Evolutionary conservation across 164 flowering plant genomes (phyloP).

Genomic region (Protea cynaroides): DNA sequence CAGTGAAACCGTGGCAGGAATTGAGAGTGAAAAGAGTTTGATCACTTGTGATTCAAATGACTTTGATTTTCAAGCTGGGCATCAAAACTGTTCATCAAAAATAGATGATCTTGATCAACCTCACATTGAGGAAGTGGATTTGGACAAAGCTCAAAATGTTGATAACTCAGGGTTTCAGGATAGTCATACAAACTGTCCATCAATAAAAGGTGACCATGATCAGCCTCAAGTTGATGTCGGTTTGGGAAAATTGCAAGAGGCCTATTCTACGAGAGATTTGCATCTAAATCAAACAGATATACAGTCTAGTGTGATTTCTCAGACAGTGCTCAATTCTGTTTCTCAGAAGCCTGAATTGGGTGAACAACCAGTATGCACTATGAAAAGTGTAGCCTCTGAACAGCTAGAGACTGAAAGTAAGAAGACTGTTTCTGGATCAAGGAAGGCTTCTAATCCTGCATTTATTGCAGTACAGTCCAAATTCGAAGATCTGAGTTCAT

Average conservation of each 20-base stretch:
- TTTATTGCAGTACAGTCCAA: slow-evolving; percentile 74
- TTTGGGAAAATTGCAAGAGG: slow-evolving; percentile 15
- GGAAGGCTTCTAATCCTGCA: slow-evolving; percentile 58
- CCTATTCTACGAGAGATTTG: slow-evolving; percentile 12
- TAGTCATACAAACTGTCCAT: slow-evolving; percentile 17
- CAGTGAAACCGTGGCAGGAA: slow-evolving; percentile 15
- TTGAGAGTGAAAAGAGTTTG: slow-evolving; percentile 39
- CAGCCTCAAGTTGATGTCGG: slow-evolving; percentile 17
- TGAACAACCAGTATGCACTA: slow-evolving; percentile 36
- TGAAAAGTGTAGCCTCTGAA: slow-evolving; percentile 46
- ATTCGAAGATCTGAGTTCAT: slow-evolving; percentile 63
- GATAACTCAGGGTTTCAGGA: slow-evolving; percentile 29
- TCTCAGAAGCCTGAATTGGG: slow-evolving; percentile 26
- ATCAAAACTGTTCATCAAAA: slow-evolving; percentile 16
- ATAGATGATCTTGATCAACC: slow-evolving; percentile 23
- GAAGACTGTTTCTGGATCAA: slow-evolving; percentile 43
- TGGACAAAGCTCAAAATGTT: slow-evolving; percentile 1
- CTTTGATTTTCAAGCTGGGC: slow-evolving; percentile 26
- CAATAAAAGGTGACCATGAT: slow-evolving; percentile 21
- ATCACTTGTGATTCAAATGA: slow-evolving; percentile 32
- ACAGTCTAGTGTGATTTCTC: slow-evolving; percentile 19
- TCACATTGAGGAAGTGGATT: slow-evolving; percentile 19
- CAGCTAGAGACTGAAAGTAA: slow-evolving; percentile 47
- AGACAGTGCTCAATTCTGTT: slow-evolving; percentile 13
- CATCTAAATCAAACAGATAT: slow-evolving; percentile 11